phyloP scores from a whole-genome alignment of 306 rosid genomes.

The Arachis stenosperma region DNA sequence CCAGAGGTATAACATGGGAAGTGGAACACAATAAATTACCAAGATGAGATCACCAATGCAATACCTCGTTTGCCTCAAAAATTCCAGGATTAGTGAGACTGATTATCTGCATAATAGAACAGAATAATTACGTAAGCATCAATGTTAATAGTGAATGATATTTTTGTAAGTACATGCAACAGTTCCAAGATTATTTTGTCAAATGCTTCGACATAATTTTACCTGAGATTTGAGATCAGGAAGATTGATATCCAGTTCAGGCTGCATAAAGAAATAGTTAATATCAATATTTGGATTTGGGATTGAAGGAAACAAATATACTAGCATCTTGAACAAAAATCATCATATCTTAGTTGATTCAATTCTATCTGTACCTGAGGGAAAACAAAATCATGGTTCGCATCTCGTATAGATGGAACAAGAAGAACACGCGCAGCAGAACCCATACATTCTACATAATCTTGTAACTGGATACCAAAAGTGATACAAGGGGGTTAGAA shows the following conservation, averaged over 20 bases:
- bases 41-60: not conserved
- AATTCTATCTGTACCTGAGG: conserved; percentile 73
- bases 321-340: conserved; percentile 10
- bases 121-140: conserved; percentile 36
- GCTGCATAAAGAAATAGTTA: conserved; percentile 59
- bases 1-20: not conserved
- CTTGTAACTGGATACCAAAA: conserved; percentile 64
- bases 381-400: conserved; percentile 83
- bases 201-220: conserved; percentile 40
- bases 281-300: conserved; percentile 28
- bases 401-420: conserved; percentile 88
- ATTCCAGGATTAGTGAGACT: conserved; percentile 84
- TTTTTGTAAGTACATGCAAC: conserved; percentile 4
- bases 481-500: conserved; percentile 23
- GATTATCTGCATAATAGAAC: conserved; percentile 58
- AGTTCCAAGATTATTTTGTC: conserved; percentile 30
- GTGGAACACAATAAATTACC: conserved; percentile 27
- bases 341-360: conserved; percentile 17
- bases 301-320: conserved; percentile 25
- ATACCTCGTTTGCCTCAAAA: conserved; percentile 94
- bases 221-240: conserved; percentile 76
- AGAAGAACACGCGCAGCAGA: conserved; percentile 70
- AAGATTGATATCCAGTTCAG: conserved; percentile 70
- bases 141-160: conserved; percentile 1
- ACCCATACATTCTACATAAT: conserved; percentile 69